Base-by-base conservation (phyloP, 1,284 basidiomycete genomes). In the Earliella scabrosa region DNA sequence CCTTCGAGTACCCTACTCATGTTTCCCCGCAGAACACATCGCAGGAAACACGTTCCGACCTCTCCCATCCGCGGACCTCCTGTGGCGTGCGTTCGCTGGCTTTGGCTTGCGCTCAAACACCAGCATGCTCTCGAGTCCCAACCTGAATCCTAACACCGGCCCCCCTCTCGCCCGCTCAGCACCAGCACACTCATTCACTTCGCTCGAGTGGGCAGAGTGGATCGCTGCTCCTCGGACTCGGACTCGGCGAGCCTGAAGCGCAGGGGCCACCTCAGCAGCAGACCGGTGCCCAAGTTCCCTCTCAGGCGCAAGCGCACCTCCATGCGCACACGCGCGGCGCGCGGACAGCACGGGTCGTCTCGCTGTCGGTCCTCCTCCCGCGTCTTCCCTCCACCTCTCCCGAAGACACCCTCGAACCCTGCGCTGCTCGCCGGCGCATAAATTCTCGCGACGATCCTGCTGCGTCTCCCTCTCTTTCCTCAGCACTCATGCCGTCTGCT, bases 11-110 rank as follows among this genome's bases (percentile, higher is more conserved):
- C 44, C 29, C 21, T 23, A 58, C 56, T 56, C 60, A 56, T 56
- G 60, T 36, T 51, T 39, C 27, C 60, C 56, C 35, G 54, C 60
- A 58, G 54, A 56, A 51, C 45, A 38, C 60, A 47, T 58, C 52
- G 41, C 60, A 45, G 50, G 34, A 9, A 29, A 32, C 60, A 56
- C 60, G 56, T 58, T 54, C 23, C 45, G 41, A 32, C 54, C 41
- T 29, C 34, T 45, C 45, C 13, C 36, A 21, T 46, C 47, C 39
- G 50, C 53, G 23, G 54, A 26, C 26, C 50, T 38, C 58, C 60
- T 56, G 41, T 55, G 55, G 52, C 55, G 54, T 34, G 35, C 54
- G 29, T 26, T 23, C 26, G 36, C 45, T 23, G 26, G 40, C 18
- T 23, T 39, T 48, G 29, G 43, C 35, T 50, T 50, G 21, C 50